phyloP scores from a whole-genome alignment of 2,329 filamentous ascomycete genomes.

The Diaporthe ilicicola region DNA sequence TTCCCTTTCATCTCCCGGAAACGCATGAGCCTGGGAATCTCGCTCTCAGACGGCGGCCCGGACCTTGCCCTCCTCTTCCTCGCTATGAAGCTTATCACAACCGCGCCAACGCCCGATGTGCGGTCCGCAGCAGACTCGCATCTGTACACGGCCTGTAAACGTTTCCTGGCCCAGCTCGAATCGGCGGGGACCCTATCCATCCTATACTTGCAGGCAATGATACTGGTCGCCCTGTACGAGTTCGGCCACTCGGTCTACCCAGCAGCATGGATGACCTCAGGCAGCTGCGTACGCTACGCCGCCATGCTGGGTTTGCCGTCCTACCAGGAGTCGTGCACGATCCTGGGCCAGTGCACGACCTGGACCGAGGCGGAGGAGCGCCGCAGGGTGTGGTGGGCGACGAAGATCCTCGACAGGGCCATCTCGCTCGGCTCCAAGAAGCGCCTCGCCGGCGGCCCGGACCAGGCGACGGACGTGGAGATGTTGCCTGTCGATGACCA shows the following conservation, averaged over 20 bases:
- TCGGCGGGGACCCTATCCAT: conserved; percentile 51
- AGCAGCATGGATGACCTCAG: conserved; percentile 57
- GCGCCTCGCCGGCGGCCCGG: conserved; percentile 35
- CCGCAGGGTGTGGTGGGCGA: conserved; percentile 57
- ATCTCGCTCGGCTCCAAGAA: conserved; percentile 42
- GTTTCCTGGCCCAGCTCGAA: conserved; percentile 51
- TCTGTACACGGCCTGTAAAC: conserved; percentile 53
- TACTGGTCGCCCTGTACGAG: conserved; percentile 58
- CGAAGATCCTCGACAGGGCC: conserved; percentile 54
- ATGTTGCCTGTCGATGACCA: conserved; percentile 48
- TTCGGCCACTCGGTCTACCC: conserved; percentile 59
- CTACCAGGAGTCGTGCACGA: conserved; percentile 44
- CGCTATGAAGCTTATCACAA: conserved; percentile 56
- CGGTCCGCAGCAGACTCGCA: conserved; percentile 43
- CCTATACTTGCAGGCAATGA: conserved; percentile 53
- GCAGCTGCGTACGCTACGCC: conserved; percentile 53
- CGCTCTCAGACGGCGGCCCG: conserved; percentile 52
- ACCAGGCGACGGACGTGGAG: conserved; percentile 35
- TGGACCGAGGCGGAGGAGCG: conserved; percentile 59
- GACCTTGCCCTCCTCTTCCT: conserved; percentile 57
- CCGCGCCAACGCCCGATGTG: conserved; percentile 45
- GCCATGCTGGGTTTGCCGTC: conserved; percentile 54
- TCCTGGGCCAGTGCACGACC: conserved; percentile 48
- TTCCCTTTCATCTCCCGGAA: conserved; percentile 58
- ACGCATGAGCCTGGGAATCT: conserved; percentile 51